These are phyloP conservation scores for Tardiomyces depauwii DNA, from an alignment of 1,139 yeast species.

Conservation along the genomic window DNA sequence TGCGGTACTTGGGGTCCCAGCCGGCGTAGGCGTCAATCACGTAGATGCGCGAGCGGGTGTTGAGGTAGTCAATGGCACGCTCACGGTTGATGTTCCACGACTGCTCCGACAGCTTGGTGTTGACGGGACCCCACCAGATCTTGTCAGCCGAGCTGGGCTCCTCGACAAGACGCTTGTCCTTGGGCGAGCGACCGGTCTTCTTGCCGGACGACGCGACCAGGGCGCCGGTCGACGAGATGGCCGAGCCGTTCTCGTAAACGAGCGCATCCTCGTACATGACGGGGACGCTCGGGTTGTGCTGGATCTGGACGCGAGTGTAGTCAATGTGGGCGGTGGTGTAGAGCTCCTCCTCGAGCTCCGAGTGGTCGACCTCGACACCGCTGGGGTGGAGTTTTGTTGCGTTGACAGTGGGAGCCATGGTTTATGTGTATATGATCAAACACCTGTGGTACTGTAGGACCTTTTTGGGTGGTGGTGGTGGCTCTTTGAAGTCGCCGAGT, in stretches of 20 bases:
- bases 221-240: conserved; percentile 90
- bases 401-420: conserved; percentile 28
- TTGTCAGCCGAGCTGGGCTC: conserved; percentile 75
- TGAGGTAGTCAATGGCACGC: conserved; percentile 92
- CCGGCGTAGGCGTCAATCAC: conserved; percentile 97
- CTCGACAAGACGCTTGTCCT: conserved; percentile 95
- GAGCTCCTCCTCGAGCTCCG: conserved; percentile 31
- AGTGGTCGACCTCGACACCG: conserved; percentile 30
- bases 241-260: conserved; percentile 73
- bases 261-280: conserved; percentile 92
- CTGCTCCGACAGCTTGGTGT: conserved; percentile 86
- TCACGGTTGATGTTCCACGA: conserved; percentile 96
- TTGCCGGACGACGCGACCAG: conserved; percentile 91
- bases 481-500: no score
- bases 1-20: conserved; percentile 97
- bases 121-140: conserved; percentile 99
- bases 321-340: conserved; percentile 29
- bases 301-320: conserved; percentile 34
- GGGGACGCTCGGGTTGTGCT: conserved; percentile 90
- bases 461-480: no score
- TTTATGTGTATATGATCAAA: conserved; percentile 1
- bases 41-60: conserved; percentile 90
- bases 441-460: no score
- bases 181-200: conserved; percentile 97
- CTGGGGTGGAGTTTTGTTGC: conserved; percentile 31